phyloP scores from a whole-genome alignment of 2,329 filamentous ascomycete genomes.

The Fusarium neocosmosporiellum region DNA sequence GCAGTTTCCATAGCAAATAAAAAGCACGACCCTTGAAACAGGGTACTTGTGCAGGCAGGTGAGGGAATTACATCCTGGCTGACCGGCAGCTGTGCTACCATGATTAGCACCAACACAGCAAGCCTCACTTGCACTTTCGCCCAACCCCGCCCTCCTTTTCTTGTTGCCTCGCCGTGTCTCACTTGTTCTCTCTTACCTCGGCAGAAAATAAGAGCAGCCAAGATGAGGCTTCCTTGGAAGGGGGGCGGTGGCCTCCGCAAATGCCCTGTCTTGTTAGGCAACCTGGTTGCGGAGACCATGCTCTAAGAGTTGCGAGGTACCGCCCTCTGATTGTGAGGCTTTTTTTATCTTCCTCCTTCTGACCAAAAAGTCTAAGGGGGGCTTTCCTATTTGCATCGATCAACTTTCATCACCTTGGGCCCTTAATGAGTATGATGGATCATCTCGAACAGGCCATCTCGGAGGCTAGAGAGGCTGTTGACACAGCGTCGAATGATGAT shows the following conservation, averaged over 20 bases:
- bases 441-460: background rate
- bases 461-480: background rate
- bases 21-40: background rate
- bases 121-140: background rate
- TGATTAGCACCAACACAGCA: background rate
- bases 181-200: background rate
- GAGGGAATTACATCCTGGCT: background rate
- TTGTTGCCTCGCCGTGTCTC: background rate
- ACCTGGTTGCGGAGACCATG: too few species aligned
- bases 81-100: background rate
- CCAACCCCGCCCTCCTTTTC: background rate
- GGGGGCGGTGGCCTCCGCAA: too few species aligned
- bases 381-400: too few species aligned
- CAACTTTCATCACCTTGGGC: too few species aligned
- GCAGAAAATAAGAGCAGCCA: background rate
- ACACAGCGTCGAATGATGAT: background rate
- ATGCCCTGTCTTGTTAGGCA: too few species aligned
- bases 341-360: too few species aligned
- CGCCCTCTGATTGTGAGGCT: too few species aligned
- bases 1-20: background rate
- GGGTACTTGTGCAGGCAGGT: background rate
- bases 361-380: too few species aligned
- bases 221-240: background rate
- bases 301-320: too few species aligned
- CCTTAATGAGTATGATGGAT: background rate